Evolutionary conservation across 345 rosid species (phyloP).

Genomic region (Eucalyptus pauciflora): DNA sequence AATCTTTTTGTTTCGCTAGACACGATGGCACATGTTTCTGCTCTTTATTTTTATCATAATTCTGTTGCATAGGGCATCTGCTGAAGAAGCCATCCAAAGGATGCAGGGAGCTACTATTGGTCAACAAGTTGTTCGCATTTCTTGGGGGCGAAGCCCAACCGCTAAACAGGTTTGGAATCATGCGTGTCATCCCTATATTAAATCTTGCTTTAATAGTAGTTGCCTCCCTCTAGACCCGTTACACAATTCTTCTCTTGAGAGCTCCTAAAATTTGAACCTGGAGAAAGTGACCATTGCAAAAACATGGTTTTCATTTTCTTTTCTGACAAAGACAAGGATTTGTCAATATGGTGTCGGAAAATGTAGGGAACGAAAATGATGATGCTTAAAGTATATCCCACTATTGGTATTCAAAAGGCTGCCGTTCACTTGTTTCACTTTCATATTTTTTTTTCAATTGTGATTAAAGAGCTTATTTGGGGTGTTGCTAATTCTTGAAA

Average conservation of each 20-base stretch:
- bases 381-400: background rate
- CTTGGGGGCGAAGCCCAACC: slow-evolving; percentile 70
- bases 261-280: background rate
- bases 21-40: background rate
- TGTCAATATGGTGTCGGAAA: background rate
- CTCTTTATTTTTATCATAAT: background rate
- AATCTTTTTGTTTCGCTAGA: background rate
- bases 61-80: slow-evolving; percentile 44
- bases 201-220: background rate
- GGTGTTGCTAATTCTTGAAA: background rate
- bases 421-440: background rate
- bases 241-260: background rate
- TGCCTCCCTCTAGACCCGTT: background rate
- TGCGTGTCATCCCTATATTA: background rate
- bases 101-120: slow-evolving; percentile 93
- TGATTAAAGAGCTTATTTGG: background rate
- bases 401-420: background rate
- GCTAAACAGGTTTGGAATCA: slow-evolving; percentile 44
- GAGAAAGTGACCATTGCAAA: background rate
- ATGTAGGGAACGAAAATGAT: background rate
- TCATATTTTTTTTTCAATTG: background rate
- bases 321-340: background rate
- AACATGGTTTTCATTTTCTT: background rate
- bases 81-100: slow-evolving; percentile 83
- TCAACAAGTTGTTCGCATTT: slow-evolving; percentile 68